Base-by-base conservation (phyloP, 768 basidiomycete genomes). In the Mycena albidolilacea region DNA sequence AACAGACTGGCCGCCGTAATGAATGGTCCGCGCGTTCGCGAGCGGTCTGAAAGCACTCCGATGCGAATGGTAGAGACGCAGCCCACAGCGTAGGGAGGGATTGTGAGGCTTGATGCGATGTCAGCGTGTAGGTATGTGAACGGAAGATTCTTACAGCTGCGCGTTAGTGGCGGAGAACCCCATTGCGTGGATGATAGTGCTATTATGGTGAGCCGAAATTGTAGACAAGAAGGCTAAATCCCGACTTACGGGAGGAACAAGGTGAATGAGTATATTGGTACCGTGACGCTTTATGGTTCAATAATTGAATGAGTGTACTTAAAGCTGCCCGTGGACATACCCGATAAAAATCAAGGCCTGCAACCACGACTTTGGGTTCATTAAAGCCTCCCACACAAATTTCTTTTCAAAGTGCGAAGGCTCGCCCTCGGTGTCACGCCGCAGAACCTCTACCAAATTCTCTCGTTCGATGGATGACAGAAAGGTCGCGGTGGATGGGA, bases 401-500 rank as follows among this genome's bases (percentile, higher is more conserved):
- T 69, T 76, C 65, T 52, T 77, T 38, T 82, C 81, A 58, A 82
- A 82, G 63, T 82, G 80, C 14, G 80, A 80, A 1, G 83, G 77
- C 57, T 81, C 79, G 58, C 79, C 79, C 12, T 67, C 72, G 9
- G 76, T 77, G 39, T 84, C 82, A 7, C 59, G 75, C 15, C 77
- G 75, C 43, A 84, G 75, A 46, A 76, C 70, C 10, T 80, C 77
- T 3, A 82, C 64, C 7, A 84, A 67, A 69, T 81, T 79, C 0
- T 77, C 75, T 39, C 80, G 79, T 72, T 87, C 87, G 5, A 71
- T 65, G 5, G 79, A 72, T 11, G 80, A 83, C 15, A 87, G 75
- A 80, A 87, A 88, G 43, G 72, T 84, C 37, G 86, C 86, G 0
- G 85, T 87, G 61, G 84, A 80, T 21, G 87, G 85, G 75, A 85